A percentile compares a stretch with the other conserved stretches of the same genome.
phyloP scores from a whole-genome alignment of 2,329 filamentous ascomycete genomes.

The Emergomyces africanus region DNA sequence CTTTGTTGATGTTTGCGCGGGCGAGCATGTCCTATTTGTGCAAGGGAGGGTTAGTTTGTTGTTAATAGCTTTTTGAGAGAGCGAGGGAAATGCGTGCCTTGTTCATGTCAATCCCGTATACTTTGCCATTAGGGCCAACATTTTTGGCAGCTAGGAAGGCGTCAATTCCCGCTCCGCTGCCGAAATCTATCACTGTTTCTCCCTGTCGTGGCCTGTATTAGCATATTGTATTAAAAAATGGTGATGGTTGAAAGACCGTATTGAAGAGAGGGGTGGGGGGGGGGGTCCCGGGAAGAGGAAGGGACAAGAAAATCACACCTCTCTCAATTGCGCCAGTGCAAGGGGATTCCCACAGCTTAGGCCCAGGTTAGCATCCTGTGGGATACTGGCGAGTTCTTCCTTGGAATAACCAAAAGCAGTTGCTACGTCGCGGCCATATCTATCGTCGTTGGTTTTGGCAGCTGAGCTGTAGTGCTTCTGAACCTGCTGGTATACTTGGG shows the following conservation, averaged over 20 bases:
- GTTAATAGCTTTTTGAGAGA: background rate
- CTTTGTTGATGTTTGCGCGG: constrained; percentile 35
- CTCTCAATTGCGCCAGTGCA: constrained; percentile 35
- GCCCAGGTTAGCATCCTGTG: constrained; percentile 39
- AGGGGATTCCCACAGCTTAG: constrained; percentile 44
- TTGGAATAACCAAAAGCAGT: constrained; percentile 41
- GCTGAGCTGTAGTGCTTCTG: constrained; percentile 13
- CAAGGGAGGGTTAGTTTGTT: background rate
- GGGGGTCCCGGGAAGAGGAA: no score
- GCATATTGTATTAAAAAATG: background rate
- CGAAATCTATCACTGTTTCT: constrained; percentile 46
- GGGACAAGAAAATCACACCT: constrained; percentile 19
- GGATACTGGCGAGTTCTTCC: constrained; percentile 36
- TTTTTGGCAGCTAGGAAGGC: constrained; percentile 41
- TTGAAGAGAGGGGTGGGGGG: background rate
- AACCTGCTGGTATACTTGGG: constrained; percentile 11
- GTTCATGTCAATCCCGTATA: constrained; percentile 49
- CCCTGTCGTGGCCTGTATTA: constrained; percentile 26
- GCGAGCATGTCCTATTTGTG: constrained; percentile 41
- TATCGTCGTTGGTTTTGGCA: constrained; percentile 20
- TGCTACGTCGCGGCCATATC: constrained; percentile 33
- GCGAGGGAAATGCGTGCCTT: constrained; percentile 26
- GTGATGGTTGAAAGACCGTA: background rate
- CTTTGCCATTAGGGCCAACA: constrained; percentile 37
- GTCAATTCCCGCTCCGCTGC: constrained; percentile 46